These are phyloP conservation scores for Ogataea angusta DNA, from an alignment of 805 yeast genomes.

Conservation along the genomic window DNA sequence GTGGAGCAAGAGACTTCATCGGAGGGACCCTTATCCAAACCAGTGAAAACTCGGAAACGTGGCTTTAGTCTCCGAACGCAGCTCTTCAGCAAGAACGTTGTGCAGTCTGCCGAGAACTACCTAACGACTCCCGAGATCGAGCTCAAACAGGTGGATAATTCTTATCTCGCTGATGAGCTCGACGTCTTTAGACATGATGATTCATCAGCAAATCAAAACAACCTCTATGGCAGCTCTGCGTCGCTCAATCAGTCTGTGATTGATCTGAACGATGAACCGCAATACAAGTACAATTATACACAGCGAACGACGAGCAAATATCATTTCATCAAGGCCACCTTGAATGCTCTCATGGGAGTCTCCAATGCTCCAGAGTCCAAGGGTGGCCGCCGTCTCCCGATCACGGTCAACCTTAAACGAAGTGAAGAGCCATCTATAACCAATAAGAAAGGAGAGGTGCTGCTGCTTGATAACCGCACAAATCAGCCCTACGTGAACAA, in stretches of 20 bases:
- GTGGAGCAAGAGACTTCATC: slow-evolving; percentile 5
- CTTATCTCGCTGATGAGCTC: slow-evolving; percentile 26
- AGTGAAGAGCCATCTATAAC: slow-evolving; percentile 29
- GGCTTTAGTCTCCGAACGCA: slow-evolving; percentile 69
- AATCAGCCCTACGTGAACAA: slow-evolving; percentile 61
- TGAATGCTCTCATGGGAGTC: slow-evolving; percentile 42
- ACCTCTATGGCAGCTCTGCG: background rate
- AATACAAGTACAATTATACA: slow-evolving; percentile 5
- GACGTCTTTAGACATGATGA: slow-evolving; percentile 18
- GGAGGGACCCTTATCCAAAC: slow-evolving; percentile 20
- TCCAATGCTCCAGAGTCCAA: slow-evolving; percentile 49
- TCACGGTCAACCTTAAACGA: slow-evolving; percentile 43
- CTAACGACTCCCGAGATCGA: slow-evolving; percentile 31
- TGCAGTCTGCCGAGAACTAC: slow-evolving; percentile 24
- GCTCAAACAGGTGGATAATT: slow-evolving; percentile 30
- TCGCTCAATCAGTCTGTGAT: slow-evolving; percentile 24
- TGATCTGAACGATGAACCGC: slow-evolving; percentile 25
- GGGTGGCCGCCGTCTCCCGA: slow-evolving; percentile 75
- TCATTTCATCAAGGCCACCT: slow-evolving; percentile 3
- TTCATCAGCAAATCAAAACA: slow-evolving; percentile 2
- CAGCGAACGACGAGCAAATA: slow-evolving; percentile 6
- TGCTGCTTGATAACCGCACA: slow-evolving; percentile 68
- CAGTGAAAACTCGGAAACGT: slow-evolving; percentile 45
- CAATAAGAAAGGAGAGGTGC: slow-evolving; percentile 27
- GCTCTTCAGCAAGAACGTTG: slow-evolving; percentile 46